Base-by-base conservation (phyloP, 177 flowering plant genomes). In the Vitis hybrid region DNA sequence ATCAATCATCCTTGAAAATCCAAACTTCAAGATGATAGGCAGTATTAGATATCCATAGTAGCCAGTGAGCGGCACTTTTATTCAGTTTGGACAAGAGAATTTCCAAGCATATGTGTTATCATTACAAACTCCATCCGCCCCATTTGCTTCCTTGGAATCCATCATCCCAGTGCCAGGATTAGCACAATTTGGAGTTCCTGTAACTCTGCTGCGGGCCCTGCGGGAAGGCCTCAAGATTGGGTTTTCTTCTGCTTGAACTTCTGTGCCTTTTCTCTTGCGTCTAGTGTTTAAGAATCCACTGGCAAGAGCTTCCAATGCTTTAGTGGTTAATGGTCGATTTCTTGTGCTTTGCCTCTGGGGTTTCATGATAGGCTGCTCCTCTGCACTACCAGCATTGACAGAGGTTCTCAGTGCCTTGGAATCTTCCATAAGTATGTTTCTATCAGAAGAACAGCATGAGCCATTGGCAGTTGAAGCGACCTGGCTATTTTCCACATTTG, bases 221-320 rank as follows among this genome's bases (percentile, higher is more conserved):
- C 80, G 80, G 35, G 71, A 63, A 61, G 78, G 74, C 52, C 61
- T 71, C 30, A 79, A 65, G 10, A 52, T 49, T 14, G 76, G 62
- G 14, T 64, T 76, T 14, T 73, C 81, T 52, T 56, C 52, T 19
- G 74, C 13, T 35, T 52, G 56, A 18, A 49, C 70, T 52, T 77
- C 75, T 15, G 63, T 59, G n/a, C 77, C 76, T 72, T 70, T 81
- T 18, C 67, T 63, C 70, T 69, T 79, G 69, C 62, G 73, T 35
- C 78, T 78, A 8, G 77, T 64, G 67, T 40, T 80, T 6, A 82
- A 61, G 67, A 79, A 83, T 30, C 94, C 97, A 58, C 75, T 67
- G 48, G 79, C 97, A 57, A 94, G 70, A 75, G 98, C 90, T 81
- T 92, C 98, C 77, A 94, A 76, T 12, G 87, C 97, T 78, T 74